These are phyloP conservation scores for Oldenlandia corymbosa DNA, from an alignment of 257 asterid species.

Conservation along the genomic window DNA sequence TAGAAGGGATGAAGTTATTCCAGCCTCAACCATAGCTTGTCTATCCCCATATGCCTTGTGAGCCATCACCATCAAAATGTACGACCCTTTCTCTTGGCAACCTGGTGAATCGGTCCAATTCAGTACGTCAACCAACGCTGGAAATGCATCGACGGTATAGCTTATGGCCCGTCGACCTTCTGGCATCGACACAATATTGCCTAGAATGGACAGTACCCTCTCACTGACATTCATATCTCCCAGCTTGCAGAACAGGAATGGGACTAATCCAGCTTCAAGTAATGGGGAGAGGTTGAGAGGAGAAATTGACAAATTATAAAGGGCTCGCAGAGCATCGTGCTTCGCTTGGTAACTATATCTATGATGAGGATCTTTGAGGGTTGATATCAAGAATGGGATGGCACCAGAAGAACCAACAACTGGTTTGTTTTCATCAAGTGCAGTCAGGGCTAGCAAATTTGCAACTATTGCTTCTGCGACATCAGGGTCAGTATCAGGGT, in stretches of 20 bases:
- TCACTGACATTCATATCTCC: conserved; percentile 76
- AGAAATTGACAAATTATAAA: conserved; percentile 76
- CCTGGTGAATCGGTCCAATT: conserved; percentile 76
- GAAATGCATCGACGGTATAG: conserved; percentile 43
- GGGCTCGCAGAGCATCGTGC: conserved; percentile 67
- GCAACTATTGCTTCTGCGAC: conserved; percentile 71
- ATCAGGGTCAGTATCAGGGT: conserved; percentile 21
- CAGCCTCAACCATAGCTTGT: conserved; percentile 78
- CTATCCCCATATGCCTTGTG: conserved; percentile 70
- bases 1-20: conserved; percentile 59
- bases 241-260: conserved; percentile 39
- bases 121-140: conserved; percentile 52
- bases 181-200: conserved; percentile 51
- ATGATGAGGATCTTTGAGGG: conserved; percentile 24
- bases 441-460: conserved; percentile 80
- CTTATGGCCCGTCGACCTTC: conserved; percentile 72
- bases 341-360: conserved; percentile 32
- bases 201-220: conserved; percentile 59
- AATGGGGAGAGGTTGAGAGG: conserved; percentile 37
- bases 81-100: conserved; percentile 81
- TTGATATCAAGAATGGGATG: conserved; percentile 48
- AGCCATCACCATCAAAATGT: conserved; percentile 91
- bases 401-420: conserved; percentile 82
- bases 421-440: conserved; percentile 70
- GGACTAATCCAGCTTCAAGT: conserved; percentile 49